Conservation (phyloP, 805 yeast genomes). For the Candida berthetii region DNA sequence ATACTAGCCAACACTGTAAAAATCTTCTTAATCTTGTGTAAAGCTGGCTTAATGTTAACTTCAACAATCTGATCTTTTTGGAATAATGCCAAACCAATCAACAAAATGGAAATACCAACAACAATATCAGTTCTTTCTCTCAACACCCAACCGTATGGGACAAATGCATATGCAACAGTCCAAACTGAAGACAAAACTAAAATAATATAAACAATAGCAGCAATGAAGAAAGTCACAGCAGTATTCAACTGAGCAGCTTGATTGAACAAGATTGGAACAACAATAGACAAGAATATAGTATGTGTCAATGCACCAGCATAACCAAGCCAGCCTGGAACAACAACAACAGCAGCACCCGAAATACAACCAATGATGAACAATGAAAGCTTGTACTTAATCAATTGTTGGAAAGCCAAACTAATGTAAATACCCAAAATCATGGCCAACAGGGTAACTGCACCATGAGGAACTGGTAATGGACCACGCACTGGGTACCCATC, state of each 20-base stretch:
- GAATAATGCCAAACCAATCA: constrained; percentile 48
- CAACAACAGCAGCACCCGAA: constrained; percentile 33
- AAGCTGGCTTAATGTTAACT: not conserved
- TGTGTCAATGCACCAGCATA: constrained; percentile 70
- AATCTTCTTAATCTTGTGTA: constrained; percentile 14
- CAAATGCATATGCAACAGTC: constrained; percentile 98
- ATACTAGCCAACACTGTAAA: constrained; percentile 35
- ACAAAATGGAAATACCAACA: constrained; percentile 45
- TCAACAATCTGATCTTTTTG: constrained; percentile 4
- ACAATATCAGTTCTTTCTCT: constrained; percentile 87
- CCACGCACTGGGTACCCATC: constrained; percentile 85
- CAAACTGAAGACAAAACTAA: constrained; percentile 82
- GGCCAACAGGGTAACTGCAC: constrained; percentile 55
- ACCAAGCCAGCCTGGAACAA: constrained; percentile 62
- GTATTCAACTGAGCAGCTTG: constrained; percentile 50
- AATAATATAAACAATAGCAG: constrained; percentile 43
- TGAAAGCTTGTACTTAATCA: constrained; percentile 15
- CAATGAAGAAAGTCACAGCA: constrained; percentile 43
- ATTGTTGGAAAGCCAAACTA: constrained; percentile 24
- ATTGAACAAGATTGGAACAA: constrained; percentile 59
- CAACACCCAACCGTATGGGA: constrained; percentile 84
- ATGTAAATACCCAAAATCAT: constrained; percentile 51
- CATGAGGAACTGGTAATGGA: constrained; percentile 81
- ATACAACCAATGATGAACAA: constrained; percentile 44
- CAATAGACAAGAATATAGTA: constrained; percentile 53